Evolutionary conservation across 2,329 filamentous ascomycete genomes (phyloP), one percentile per base, ranked within the genome.

Genomic region (Xylariales sp.): DNA sequence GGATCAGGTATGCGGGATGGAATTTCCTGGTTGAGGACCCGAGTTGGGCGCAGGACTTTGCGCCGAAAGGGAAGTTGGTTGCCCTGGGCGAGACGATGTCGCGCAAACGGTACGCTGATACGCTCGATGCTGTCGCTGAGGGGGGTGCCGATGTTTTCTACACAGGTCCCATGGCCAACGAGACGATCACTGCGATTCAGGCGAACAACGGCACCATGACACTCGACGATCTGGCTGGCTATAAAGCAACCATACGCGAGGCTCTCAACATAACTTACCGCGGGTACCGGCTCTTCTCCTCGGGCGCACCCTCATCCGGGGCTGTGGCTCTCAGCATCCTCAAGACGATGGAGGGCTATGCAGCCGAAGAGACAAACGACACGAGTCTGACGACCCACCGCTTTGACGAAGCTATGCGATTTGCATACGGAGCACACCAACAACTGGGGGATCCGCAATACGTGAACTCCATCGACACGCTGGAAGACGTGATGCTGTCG

Each of bases 1-100:
- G 74, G 7, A 53, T 66, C 19, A 38, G 49, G 42, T 45, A 31
- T 4, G 41, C 51, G 6, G 50, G 53, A 1, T 48, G 55, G 37
- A 68, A 88, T 51, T 95, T 95, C 54, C 66, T 96, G 0, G 68
- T 81, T 0, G 71, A 85, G 3, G 80, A 96, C 43, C 81, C 84
- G 0, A 77, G 80, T 3, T 97, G 88, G 84, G 88, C 90, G 0
- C 61, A 86, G 35, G 91, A 96, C 58, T 96, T 96, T 65, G 89
- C 88, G 2, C 88, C 88, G 0, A 81, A 90, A 46, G 91, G 89
- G 3, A 83, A 74, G 0, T 69, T 87, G 3, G 53, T 95, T 0
- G 69, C 74, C 14, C 63, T 89, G 3, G 88, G 87, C 14, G 87
- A 95, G 36, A 83, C 64, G 0, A 88, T 97, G 55, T 90, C 84